Percentiles rank a stretch among this genome's conserved stretches.
These are phyloP conservation scores for Mycena leptocephala DNA, from an alignment of 768 basidiomycete genomes.

Conservation along the genomic window DNA sequence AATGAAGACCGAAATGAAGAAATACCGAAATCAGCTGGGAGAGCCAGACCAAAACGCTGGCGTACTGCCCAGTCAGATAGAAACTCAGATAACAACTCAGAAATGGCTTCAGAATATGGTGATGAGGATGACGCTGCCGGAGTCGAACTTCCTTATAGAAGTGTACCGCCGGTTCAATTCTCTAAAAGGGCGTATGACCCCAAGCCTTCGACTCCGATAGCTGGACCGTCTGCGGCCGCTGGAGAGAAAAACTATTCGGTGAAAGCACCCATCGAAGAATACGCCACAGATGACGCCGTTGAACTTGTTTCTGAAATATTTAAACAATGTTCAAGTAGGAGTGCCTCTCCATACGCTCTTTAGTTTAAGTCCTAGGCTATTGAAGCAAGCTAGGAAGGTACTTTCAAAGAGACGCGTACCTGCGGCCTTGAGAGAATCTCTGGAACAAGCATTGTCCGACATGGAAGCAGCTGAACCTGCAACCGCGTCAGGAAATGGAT, in stretches of 20 bases:
- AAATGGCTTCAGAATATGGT: too few relatives aligned
- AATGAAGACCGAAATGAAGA: too few relatives aligned
- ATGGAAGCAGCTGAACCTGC: too few relatives aligned
- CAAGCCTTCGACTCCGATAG: too few relatives aligned
- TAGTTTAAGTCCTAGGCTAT: background rate
- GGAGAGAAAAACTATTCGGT: background rate
- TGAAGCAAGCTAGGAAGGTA: background rate
- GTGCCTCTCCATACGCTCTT: background rate
- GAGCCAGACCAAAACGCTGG: too few relatives aligned
- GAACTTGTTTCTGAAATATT: background rate
- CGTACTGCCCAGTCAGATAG: too few relatives aligned
- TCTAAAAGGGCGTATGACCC: background rate
- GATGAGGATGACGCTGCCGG: background rate
- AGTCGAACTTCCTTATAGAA: background rate
- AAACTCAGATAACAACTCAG: too few relatives aligned
- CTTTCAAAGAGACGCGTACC: background rate
- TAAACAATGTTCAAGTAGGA: background rate
- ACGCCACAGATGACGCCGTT: background rate
- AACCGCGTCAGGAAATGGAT: too few relatives aligned
- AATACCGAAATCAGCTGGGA: too few relatives aligned
- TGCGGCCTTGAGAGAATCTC: background rate
- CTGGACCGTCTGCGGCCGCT: too few relatives aligned
- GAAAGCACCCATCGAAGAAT: background rate
- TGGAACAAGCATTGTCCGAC: background rate
- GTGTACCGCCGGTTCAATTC: conserved; percentile 5